Evolutionary conservation across 179 eudicot genomes (phyloP).

Genomic region (Camellia oleifera): DNA sequence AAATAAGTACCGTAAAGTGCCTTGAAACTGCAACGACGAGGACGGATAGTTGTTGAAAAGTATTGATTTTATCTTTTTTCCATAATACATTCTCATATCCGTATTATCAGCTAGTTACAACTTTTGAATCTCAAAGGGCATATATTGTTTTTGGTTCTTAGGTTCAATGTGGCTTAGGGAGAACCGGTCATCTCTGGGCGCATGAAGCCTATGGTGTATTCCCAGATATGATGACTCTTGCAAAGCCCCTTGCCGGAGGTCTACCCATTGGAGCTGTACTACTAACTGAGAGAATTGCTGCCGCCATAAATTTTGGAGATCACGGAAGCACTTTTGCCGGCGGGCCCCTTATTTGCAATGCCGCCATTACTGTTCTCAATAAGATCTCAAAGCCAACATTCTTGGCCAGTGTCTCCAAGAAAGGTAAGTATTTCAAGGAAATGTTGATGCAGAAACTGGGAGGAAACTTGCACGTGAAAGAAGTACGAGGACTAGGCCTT

Average conservation of each 20-base stretch:
- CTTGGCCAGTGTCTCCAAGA: conserved; percentile 50
- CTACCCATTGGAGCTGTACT: conserved; percentile 80
- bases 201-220: conserved; percentile 59
- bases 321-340: conserved; percentile 97
- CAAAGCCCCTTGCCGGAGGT: conserved; percentile 94
- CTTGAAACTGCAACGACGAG: too few species aligned
- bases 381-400: conserved; percentile 59
- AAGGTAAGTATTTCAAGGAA: conserved; percentile 62
- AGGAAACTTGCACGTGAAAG: conserved; percentile 65
- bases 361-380: conserved; percentile 61
- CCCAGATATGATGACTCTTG: conserved; percentile 92
- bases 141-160: conserved; percentile 9
- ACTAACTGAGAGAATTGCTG: conserved; percentile 61
- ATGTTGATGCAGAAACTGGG: conserved; percentile 43
- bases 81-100: too few species aligned
- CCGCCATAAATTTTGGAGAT: conserved; percentile 61
- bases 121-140: too few species aligned
- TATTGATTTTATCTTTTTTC: too few species aligned
- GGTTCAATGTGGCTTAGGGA: conserved; percentile 93
- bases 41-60: too few species aligned
- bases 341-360: conserved; percentile 72
- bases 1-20: too few species aligned
- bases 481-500: conserved; percentile 74
- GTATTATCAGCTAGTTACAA: too few species aligned
- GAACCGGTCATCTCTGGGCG: conserved; percentile 90